Evolutionary conservation across 225 moss, liverwort and hornwort genomes (phyloP).

Genomic region (Anthoceros angustus): DNA sequence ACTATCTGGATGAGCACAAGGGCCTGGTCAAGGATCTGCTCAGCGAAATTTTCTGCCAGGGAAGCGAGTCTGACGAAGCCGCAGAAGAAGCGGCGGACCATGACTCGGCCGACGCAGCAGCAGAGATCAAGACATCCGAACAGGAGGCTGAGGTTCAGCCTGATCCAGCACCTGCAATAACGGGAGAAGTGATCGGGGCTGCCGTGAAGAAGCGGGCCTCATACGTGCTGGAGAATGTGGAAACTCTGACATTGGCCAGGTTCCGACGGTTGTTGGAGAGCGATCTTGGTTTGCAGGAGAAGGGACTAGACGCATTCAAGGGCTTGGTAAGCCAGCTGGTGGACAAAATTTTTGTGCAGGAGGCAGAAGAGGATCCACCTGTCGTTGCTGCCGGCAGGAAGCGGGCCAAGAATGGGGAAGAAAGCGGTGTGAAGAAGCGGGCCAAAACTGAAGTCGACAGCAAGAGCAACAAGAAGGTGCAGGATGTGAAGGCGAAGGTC

Average conservation of each 20-base stretch:
- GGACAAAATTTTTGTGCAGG: constrained; percentile 7
- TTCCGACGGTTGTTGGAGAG: constrained; percentile 34
- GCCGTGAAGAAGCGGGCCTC: background rate
- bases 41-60: background rate
- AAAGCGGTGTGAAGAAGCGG: constrained; percentile 10
- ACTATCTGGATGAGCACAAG: background rate
- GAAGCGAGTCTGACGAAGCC: background rate
- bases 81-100: background rate
- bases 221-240: background rate
- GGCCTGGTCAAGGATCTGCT: background rate
- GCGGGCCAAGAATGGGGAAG: constrained; percentile 19
- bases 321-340: constrained; percentile 12
- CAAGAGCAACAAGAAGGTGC: constrained; percentile 11
- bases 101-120: background rate
- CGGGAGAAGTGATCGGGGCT: background rate
- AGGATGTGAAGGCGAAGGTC: constrained; percentile 15
- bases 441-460: constrained; percentile 11
- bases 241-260: constrained; percentile 19
- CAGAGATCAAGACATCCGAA: background rate
- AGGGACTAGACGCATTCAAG: constrained; percentile 23
- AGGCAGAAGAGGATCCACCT: constrained; percentile 16
- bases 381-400: constrained; percentile 5
- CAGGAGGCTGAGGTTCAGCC: background rate
- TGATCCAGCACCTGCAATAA: background rate
- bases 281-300: constrained; percentile 30